Percentiles rank a stretch among this genome's conserved stretches.
Evolutionary conservation across 1,284 basidiomycete genomes (phyloP).

Genomic region (Boletus subluridellus): DNA sequence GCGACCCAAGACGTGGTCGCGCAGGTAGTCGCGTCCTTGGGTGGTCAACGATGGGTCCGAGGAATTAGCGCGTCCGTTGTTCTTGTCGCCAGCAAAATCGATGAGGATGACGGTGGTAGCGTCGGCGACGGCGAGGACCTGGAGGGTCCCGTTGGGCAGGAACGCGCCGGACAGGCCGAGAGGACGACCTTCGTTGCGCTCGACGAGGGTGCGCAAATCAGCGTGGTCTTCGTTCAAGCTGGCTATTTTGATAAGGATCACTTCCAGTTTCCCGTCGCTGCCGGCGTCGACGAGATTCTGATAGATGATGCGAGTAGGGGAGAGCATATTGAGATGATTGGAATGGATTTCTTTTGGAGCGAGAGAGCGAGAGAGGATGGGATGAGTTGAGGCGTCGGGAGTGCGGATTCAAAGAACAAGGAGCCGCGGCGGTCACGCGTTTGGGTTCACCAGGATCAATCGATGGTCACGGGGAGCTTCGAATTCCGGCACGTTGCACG

Average conservation of each 20-base stretch:
- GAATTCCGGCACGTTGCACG: background rate
- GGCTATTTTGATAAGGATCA: slow-evolving; percentile 19
- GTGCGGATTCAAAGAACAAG: slow-evolving; percentile 10
- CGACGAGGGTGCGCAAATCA: slow-evolving; percentile 24
- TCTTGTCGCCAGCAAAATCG: slow-evolving; percentile 30
- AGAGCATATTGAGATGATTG: slow-evolving; percentile 3
- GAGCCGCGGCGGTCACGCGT: background rate
- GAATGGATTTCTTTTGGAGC: background rate
- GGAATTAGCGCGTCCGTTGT: slow-evolving; percentile 35
- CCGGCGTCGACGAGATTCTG: slow-evolving; percentile 31
- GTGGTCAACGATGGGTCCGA: slow-evolving; percentile 15
- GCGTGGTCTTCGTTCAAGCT: slow-evolving; percentile 24
- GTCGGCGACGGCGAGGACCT: slow-evolving; percentile 31
- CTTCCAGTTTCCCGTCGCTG: slow-evolving; percentile 23
- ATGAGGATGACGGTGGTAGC: slow-evolving; percentile 27
- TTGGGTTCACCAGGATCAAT: background rate
- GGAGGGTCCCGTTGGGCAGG: slow-evolving; percentile 19
- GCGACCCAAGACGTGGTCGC: slow-evolving; percentile 36
- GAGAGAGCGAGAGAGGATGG: background rate
- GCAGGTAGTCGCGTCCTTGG: slow-evolving; percentile 25
- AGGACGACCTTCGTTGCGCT: slow-evolving; percentile 33
- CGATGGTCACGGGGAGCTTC: background rate
- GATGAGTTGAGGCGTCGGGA: background rate
- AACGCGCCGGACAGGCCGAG: slow-evolving; percentile 31
- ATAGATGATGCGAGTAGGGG: slow-evolving; percentile 20